phyloP scores from a whole-genome alignment of 176 grass and related monocot species.

The Zea luxurians region DNA sequence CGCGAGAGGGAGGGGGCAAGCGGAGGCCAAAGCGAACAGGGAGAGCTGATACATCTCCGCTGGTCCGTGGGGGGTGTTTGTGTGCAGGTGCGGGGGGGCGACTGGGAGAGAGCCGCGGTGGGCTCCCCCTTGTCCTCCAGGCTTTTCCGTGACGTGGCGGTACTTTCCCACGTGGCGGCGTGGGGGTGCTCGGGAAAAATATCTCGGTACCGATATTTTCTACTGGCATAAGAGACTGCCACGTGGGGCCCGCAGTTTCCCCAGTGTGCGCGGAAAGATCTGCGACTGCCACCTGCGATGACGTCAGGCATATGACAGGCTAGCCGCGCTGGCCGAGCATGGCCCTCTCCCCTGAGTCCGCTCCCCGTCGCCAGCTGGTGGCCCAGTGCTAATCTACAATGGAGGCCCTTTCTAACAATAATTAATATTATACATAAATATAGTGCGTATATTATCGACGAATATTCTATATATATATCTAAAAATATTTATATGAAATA shows the following conservation, averaged over 20 bases:
- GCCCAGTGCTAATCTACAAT: too few species aligned
- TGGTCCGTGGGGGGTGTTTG: neutral
- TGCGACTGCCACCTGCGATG: neutral
- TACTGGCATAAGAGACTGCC: neutral
- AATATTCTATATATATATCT: too few species aligned
- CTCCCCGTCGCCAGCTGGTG: too few species aligned
- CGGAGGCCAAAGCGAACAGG: neutral
- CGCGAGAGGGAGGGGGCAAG: neutral
- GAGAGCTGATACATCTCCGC: conserved; percentile 27
- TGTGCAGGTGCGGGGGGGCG: neutral
- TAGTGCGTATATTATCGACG: too few species aligned
- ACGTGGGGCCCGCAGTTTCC: neutral
- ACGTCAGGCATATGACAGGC: neutral
- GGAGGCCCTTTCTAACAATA: too few species aligned
- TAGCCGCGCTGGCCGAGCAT: neutral
- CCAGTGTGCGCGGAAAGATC: conserved; percentile 57
- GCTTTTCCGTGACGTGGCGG: conserved; percentile 42
- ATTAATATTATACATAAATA: too few species aligned
- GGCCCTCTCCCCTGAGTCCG: too few species aligned
- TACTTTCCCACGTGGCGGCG: conserved; percentile 48
- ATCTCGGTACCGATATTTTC: conserved; percentile 46
- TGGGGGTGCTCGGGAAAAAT: conserved; percentile 16
- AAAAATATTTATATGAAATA: too few species aligned
- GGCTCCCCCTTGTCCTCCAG: neutral
- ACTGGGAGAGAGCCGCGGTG: neutral